Evolutionary conservation across 345 rosid genomes (phyloP), one percentile per base, ranked within the genome.

Genomic region (Camelina hispida): DNA sequence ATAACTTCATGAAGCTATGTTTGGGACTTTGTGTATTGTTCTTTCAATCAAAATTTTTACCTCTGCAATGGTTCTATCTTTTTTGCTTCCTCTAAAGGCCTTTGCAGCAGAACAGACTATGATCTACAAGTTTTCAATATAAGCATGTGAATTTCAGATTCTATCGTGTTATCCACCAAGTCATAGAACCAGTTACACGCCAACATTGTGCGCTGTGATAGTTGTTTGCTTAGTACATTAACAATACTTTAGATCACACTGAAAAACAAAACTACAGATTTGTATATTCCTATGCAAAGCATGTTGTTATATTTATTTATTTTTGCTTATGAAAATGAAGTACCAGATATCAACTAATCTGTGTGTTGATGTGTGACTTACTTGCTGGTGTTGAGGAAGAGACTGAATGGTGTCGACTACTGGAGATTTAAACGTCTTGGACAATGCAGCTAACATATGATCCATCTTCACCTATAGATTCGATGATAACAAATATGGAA

Each of bases 341-440:
- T 18, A 22, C 30, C 51, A 65, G 28, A 46, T 56, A 73, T 54
- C 47, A 55, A 57, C 7, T 50, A 51, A 15, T 51, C 5, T 18
- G 30, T 9, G 20, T 43, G 32, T 37, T 61, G 50, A 35, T 62
- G 22, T 22, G 44, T 50, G 40, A 79, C 82, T 81, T 79, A 94
- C 98, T 84, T 91, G 98, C 72, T 94, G 98, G 83, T 94, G 98
- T 78, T 90, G 97, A 60, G 99, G 97, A 80, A 95, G 96, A 59
- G 91, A 87, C 72, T 87, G 91, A 52, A 95, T 90, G 68, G 89
- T 95, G 79, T 95, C 93, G 17, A 92, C 91, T 72, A 81, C 63
- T 4, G 91, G 97, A 51, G 96, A 90, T 79, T 80, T 85, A 71
- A 83, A 94, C 37, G 97, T 89, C 79, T 89, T 92, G 50, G 99